Percentiles rank a stretch among this genome's conserved stretches.
phyloP scores from a whole-genome alignment of 139 green algal genomes.

The Chlamydomonas incerta region DNA sequence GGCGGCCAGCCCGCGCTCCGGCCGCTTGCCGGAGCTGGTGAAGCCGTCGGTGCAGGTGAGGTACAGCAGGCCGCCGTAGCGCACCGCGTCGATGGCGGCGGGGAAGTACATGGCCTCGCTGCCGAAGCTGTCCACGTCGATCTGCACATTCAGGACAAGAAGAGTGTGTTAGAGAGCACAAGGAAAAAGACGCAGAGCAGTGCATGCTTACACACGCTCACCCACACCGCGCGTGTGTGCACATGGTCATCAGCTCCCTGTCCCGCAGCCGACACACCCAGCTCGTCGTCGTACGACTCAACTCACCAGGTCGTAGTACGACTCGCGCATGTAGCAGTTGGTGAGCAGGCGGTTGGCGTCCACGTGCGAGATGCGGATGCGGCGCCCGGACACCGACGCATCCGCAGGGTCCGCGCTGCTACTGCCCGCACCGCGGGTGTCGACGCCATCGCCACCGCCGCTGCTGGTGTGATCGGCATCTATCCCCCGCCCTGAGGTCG shows the following conservation, averaged over 20 bases:
- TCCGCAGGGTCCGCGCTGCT: neutral
- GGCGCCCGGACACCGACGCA: neutral
- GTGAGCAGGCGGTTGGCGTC: constrained; percentile 60
- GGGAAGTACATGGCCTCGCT: constrained; percentile 55
- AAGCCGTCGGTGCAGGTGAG: constrained; percentile 80
- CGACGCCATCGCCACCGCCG: neutral
- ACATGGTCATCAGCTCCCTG: too few species aligned
- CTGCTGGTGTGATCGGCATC: too few species aligned
- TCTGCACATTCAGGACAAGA: too few species aligned
- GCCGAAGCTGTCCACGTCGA: constrained; percentile 77
- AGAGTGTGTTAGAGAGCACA: too few species aligned
- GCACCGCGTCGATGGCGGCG: constrained; percentile 57
- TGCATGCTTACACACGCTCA: too few species aligned
- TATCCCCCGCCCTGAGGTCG: too few species aligned
- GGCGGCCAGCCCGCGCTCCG: constrained; percentile 53
- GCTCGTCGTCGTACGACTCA: too few species aligned
- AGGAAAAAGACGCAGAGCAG: too few species aligned
- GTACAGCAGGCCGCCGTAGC: constrained; percentile 74
- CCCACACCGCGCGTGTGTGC: too few species aligned
- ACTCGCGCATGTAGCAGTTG: constrained; percentile 61
- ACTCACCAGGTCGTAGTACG: constrained; percentile 71
- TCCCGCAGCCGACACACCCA: too few species aligned
- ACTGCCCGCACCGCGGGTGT: too few species aligned
- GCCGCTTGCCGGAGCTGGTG: constrained; percentile 51
- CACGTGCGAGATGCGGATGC: constrained; percentile 43